Base-by-base conservation (phyloP, 2,329 filamentous ascomycete genomes). In the Stromatinia cepivora region DNA sequence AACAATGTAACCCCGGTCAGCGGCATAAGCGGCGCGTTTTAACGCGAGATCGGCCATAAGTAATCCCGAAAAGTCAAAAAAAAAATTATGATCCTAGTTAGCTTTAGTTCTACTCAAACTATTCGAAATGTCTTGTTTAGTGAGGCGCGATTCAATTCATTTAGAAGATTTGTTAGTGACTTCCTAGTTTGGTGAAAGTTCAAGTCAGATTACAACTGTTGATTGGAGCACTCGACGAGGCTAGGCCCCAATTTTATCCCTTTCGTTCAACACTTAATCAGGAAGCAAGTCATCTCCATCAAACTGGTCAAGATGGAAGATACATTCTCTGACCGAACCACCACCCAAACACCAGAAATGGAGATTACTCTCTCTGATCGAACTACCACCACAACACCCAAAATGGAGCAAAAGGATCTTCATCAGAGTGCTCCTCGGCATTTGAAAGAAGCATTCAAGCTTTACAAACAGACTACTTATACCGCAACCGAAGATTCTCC, bases 381-480 rank as follows among this genome's bases (percentile, higher is more conserved):
- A 56, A 42, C 34, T 22, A 17, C 13, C 15, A 58, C 34, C n/a
- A 15, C 22, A 22, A 63, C 22, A 42, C 42, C 39, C 10, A 68
- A 45, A 15, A 68, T 68, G 66, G 66, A 62, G 46, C 56, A 71
- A 45, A 82, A 94, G 3, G 91, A 97, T 79, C 90, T 93, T 39
- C 88, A 94, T 78, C 88, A 93, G 79, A 88, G 89, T 75, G 92
- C 93, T 1, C 92, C 93, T 4, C 87, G 89, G 17, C 79, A 83
- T 63, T 83, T 97, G 73, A 88, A 89, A 71, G 81, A 85, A 58
- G 81, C 88, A 67, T 97, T 93, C 86, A 97, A 97, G 79, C 81
- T 81, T 54, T 92, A 67, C 66, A 54, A 56, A 74, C 71, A 72
- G 73, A 71, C 46, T 64, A 69, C 46, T 50, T 63, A 68, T 39